phyloP scores from a whole-genome alignment of 345 rosid species.

The Balakata baccata region DNA sequence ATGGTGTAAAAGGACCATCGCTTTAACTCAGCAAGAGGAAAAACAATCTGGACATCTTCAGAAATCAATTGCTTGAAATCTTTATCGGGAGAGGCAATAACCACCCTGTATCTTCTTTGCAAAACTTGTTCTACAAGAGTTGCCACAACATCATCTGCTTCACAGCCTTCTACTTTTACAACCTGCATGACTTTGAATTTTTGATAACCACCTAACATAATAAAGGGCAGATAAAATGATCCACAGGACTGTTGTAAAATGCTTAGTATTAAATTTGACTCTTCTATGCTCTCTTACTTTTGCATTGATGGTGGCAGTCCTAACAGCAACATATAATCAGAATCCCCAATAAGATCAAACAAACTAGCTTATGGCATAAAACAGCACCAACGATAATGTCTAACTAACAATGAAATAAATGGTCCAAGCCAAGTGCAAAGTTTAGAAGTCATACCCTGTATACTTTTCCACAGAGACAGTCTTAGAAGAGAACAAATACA shows the following conservation, averaged over 20 bases:
- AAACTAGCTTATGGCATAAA: not conserved
- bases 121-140: slow-evolving; percentile 69
- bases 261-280: not conserved
- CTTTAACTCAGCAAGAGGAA: slow-evolving; percentile 65
- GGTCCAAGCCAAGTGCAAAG: not conserved
- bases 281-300: not conserved
- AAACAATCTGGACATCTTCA: slow-evolving; percentile 82
- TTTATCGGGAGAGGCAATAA: slow-evolving; percentile 93
- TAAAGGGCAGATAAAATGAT: slow-evolving; percentile 2
- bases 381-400: not conserved
- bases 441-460: not conserved
- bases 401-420: not conserved
- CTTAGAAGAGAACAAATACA: not conserved
- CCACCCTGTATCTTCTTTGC: slow-evolving; percentile 55
- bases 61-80: slow-evolving; percentile 94
- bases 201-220: slow-evolving; percentile 1
- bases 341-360: not conserved
- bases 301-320: not conserved
- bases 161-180: slow-evolving; percentile 66
- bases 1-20: slow-evolving; percentile 93
- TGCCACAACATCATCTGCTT: slow-evolving; percentile 93
- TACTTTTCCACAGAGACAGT: not conserved
- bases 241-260: not conserved
- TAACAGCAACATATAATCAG: not conserved
- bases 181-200: slow-evolving; percentile 44